These are phyloP conservation scores for Amesomyces nigricolor DNA, from an alignment of 2,329 filamentous ascomycete genomes.

Conservation along the genomic window DNA sequence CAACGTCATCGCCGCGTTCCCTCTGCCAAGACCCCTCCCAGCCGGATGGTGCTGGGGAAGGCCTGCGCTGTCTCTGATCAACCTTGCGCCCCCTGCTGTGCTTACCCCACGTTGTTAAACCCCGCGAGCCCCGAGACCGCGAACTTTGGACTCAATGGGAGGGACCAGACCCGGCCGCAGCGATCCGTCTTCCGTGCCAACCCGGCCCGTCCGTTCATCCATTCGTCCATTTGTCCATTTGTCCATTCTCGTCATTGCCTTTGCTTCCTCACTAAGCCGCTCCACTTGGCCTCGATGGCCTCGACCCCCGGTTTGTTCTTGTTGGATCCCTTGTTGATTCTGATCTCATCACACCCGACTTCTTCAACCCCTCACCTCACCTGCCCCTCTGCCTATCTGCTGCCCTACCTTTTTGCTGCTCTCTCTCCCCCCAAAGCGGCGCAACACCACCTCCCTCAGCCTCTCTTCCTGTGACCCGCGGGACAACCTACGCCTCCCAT, in stretches of 20 bases:
- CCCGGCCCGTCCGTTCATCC: background rate
- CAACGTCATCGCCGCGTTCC: slow-evolving; percentile 19
- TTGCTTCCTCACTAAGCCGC: background rate
- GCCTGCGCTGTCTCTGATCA: slow-evolving; percentile 1
- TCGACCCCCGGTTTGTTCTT: slow-evolving; percentile 2
- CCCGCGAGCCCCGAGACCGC: slow-evolving; percentile 13
- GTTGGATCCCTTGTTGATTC: slow-evolving; percentile 8
- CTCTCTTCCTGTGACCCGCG: background rate
- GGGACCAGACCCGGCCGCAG: background rate
- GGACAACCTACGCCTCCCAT: background rate
- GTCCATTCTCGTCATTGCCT: slow-evolving; percentile 2
- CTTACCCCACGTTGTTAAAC: slow-evolving; percentile 14
- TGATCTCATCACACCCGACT: slow-evolving; percentile 9
- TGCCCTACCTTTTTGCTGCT: background rate
- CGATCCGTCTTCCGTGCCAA: background rate
- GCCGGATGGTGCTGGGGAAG: background rate
- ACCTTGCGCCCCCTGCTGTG: slow-evolving; percentile 5
- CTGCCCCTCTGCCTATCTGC: background rate
- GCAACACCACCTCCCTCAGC: background rate
- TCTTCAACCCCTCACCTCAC: slow-evolving; percentile 5
- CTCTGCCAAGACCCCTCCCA: background rate
- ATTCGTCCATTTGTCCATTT: background rate
- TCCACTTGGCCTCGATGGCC: slow-evolving; percentile 15
- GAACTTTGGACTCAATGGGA: background rate
- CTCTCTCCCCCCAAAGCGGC: background rate